These are phyloP conservation scores for Citrus australasica DNA, from an alignment of 345 rosid species.

Conservation along the genomic window DNA sequence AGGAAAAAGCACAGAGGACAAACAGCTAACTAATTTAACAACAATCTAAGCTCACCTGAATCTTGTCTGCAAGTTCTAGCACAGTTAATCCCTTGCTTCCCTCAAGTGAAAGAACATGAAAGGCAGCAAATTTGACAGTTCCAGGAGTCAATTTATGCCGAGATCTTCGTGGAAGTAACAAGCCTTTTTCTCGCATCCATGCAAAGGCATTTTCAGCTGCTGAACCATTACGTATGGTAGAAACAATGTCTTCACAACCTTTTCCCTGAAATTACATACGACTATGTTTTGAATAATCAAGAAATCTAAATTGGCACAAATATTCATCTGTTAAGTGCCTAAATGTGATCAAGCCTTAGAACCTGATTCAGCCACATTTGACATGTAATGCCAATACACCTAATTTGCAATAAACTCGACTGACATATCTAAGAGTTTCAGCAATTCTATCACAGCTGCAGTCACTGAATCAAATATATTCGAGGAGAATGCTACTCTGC, in stretches of 20 bases:
- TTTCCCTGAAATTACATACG: constrained; percentile 55
- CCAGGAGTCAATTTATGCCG: constrained; percentile 99
- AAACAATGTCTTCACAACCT: constrained; percentile 67
- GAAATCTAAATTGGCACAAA: constrained; percentile 4
- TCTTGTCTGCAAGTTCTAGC: constrained; percentile 92
- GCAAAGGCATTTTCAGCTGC: constrained; percentile 96
- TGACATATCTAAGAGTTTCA: background rate
- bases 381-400: background rate
- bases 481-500: background rate
- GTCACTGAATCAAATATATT: background rate
- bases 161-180: constrained; percentile 82
- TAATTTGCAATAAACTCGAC: background rate
- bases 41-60: constrained; percentile 58
- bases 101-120: constrained; percentile 97
- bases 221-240: constrained; percentile 87
- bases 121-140: constrained; percentile 99
- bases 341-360: background rate
- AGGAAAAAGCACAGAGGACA: background rate
- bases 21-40: constrained; percentile 7
- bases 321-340: background rate
- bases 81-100: constrained; percentile 94
- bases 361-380: background rate
- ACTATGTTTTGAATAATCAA: background rate
- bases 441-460: background rate
- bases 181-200: constrained; percentile 89